These are phyloP conservation scores for Neonectria hederae DNA, from an alignment of 2,329 filamentous ascomycete genomes.

Conservation along the genomic window DNA sequence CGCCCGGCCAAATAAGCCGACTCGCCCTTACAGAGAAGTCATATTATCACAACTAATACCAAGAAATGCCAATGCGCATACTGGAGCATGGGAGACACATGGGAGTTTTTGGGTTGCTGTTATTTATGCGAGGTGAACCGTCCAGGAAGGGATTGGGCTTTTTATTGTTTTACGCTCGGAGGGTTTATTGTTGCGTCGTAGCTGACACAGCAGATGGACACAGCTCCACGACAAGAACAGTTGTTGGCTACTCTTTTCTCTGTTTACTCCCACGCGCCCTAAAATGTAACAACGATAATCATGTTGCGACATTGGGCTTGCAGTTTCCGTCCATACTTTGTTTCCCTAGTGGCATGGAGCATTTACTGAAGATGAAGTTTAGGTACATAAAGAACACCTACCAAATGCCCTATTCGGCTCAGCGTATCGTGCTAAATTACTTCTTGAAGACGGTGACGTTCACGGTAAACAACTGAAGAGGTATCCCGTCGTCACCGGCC, in stretches of 20 bases:
- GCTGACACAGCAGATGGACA: conserved; percentile 4
- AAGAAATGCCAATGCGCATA: not conserved
- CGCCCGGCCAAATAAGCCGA: conserved; percentile 32
- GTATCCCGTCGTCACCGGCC: not conserved
- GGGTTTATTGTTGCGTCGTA: not conserved
- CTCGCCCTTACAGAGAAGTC: not conserved
- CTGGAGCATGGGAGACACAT: conserved; percentile 3
- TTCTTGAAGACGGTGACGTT: not conserved
- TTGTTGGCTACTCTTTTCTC: not conserved
- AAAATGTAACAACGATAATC: conserved; percentile 8
- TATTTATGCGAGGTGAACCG: not conserved
- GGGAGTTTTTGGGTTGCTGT: conserved; percentile 2
- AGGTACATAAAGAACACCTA: not conserved
- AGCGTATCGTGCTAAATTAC: not conserved
- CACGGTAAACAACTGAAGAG: not conserved
- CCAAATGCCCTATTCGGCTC: not conserved
- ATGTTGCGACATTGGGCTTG: conserved; percentile 1
- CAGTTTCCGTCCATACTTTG: not conserved
- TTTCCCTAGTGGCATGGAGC: not conserved
- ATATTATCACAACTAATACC: not conserved
- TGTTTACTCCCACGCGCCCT: not conserved
- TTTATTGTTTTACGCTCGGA: not conserved
- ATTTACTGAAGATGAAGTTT: not conserved
- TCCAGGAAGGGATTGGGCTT: not conserved
- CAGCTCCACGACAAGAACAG: not conserved